Evolutionary conservation across 768 basidiomycete species (phyloP), one percentile per base, ranked within the genome.

Genomic region (Lentinula sp.): DNA sequence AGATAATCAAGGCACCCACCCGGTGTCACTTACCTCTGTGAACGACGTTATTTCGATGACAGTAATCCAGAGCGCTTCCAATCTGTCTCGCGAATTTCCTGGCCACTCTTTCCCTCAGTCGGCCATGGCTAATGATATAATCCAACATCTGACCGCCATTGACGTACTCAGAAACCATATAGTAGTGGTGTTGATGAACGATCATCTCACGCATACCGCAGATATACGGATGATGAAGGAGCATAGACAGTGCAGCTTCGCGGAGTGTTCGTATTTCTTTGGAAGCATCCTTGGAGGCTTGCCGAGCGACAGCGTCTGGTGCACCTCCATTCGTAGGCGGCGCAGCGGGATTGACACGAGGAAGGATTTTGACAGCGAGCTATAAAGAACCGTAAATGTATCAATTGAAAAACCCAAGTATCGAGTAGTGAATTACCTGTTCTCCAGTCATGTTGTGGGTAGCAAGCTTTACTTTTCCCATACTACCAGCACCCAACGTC

Each of bases 171-270:
- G 91, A 94, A 9, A 98, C 93, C 94, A 99, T 98, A 80, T 98
- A 99, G 77, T 98, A 98, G 75, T 99, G 95, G 68, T 99, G 89
- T 63, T 93, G 91, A 76, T 98, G 96, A 28, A 95, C 80, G 70
- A 98, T 93, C 90, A 99, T 95, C 77, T 96, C 94, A 66, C 93
- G 89, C 96, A 98, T 99, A 60, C 97, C 97, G 71, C 96, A 98
- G 70, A 99, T 93, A 74, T 98, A 98, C 2, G 97, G 97, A 70
- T 99, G 97, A 70, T 98, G 94, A 34, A 99, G 86, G 50, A 99
- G 85, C 80, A 98, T 88, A 42, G 92, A 95, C 34, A 99, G 81
- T 1, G 92, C 93, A 0, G 96, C 97, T 76, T 99, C 97, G 35
- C 97, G 89, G 64, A 98, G 84, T 1, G 95, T 98, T 23, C 97